Base-by-base conservation (phyloP, 2,329 filamentous ascomycete genomes). In the Ophiostoma perfectum region DNA sequence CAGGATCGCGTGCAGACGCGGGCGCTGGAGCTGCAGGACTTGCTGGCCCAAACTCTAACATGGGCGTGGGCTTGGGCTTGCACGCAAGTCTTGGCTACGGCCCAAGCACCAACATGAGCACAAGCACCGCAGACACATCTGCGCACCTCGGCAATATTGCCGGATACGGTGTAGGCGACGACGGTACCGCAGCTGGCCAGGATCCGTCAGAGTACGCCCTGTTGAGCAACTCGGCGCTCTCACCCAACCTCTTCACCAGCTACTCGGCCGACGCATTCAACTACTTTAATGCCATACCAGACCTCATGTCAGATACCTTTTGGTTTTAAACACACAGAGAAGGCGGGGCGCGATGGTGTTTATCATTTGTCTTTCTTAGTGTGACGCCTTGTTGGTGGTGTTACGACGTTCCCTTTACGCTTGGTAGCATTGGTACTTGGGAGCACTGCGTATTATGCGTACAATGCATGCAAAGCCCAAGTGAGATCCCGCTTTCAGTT, bases 111-210 rank as follows among this genome's bases (percentile, higher is more conserved):
- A 27, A 55, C 11, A 5, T 9, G 14, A 55, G 4, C 7, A 9
- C n/a, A 27, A 55, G 27, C 45, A 47, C 45, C 45, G n/a, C 45
- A 11, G 14, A 47, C 6, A 47, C 45, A 16, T 16, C 5, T 55
- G 49, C 49, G n/a, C 49, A 55, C 12, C 49, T 55, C n/a, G n/a
- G 49, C 49, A 55, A 55, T 55, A 55, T 27, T 55, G 18, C 49
- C 49, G 49, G 49, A 27, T 4, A 27, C 12, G 45, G 45, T 47
- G 45, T 47, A 4, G 49, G 49, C 9, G 49, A 55, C 18, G 5
- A 9, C 18, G 49, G 45, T 47, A 27, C 27, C 27, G 12, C n/a
- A 55, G 7, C 49, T 12, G 49, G 12, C 49, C 49, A 55, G 7
- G 45, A 47, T 5, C 12, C 14, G 8, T 27, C 49, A 55, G n/a